phyloP scores from a whole-genome alignment of 257 asterid genomes.

The Orobanche coerulescens region DNA sequence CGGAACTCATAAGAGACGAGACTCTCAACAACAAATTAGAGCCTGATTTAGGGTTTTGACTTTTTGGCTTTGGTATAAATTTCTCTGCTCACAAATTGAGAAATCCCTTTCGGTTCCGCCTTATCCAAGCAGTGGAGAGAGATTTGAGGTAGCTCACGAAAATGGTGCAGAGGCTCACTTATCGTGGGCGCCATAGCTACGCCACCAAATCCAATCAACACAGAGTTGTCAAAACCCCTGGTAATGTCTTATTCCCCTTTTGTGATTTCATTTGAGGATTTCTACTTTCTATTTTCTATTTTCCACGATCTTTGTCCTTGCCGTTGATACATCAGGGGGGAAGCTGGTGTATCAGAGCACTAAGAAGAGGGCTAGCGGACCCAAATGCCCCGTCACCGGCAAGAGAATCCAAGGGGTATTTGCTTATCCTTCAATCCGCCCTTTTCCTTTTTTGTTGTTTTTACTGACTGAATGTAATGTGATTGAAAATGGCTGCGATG shows the following conservation, averaged over 20 bases:
- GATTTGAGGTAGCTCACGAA: conserved; percentile 10
- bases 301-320: not conserved
- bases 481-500: not conserved
- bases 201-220: conserved; percentile 86
- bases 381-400: conserved; percentile 80
- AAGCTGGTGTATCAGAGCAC: conserved; percentile 64
- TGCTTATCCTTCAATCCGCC: not conserved
- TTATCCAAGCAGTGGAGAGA: conserved; percentile 12
- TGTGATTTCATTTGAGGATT: not conserved
- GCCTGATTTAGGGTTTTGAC: conserved; percentile 24
- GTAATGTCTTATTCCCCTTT: conserved; percentile 18
- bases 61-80: not conserved
- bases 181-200: conserved; percentile 70
- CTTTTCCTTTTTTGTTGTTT: not conserved
- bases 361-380: conserved; percentile 80
- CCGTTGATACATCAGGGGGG: conserved; percentile 40
- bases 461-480: not conserved
- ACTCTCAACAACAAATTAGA: not conserved
- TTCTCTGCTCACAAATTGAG: not conserved
- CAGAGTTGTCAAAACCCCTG: conserved; percentile 75
- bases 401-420: conserved; percentile 88
- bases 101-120: not conserved
- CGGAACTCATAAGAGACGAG: not conserved
- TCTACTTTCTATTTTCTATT: not conserved
- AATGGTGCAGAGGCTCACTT: conserved; percentile 76